Conservation (phyloP, 179 eudicot species). For the Corrigiola litoralis region DNA sequence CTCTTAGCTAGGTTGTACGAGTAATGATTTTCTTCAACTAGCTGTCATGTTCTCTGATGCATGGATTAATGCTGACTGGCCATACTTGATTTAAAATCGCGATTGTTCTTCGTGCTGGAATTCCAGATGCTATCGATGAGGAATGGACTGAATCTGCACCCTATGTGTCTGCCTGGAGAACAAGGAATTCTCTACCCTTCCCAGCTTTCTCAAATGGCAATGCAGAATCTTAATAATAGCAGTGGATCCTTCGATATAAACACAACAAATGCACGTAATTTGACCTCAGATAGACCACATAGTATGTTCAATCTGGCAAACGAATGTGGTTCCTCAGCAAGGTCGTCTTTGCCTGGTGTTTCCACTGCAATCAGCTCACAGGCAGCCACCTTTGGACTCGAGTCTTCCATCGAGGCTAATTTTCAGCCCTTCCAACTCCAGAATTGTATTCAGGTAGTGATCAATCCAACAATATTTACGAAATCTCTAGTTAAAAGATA, state of each 20-base stretch:
- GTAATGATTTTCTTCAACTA: too few relatives aligned
- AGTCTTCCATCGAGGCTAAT: constrained; percentile 24
- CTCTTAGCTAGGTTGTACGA: too few relatives aligned
- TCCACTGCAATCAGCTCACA: constrained; percentile 22
- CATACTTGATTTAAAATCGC: background rate
- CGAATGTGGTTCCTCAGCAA: constrained; percentile 23
- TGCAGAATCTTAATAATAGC: constrained; percentile 28
- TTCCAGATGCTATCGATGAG: constrained; percentile 79
- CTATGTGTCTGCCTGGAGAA: constrained; percentile 51
- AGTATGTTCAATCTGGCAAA: constrained; percentile 25
- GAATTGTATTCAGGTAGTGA: constrained; percentile 33
- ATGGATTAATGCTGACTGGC: background rate
- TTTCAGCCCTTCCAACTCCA: constrained; percentile 27
- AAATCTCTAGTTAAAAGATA: too few relatives aligned
- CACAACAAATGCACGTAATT: constrained; percentile 14
- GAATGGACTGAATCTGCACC: constrained; percentile 65
- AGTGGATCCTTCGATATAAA: constrained; percentile 26
- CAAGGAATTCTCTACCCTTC: constrained; percentile 40
- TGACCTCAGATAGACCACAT: constrained; percentile 23
- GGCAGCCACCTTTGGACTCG: constrained; percentile 25
- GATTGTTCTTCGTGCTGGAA: background rate
- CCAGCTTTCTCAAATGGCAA: constrained; percentile 41
- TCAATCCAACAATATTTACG: background rate
- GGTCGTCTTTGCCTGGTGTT: constrained; percentile 22
- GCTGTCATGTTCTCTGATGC: too few relatives aligned